Evolutionary conservation across 352 stramenopile species (phyloP), one percentile per base, ranked within the genome.

Genomic region (Phytophthora fragariaefolia): DNA sequence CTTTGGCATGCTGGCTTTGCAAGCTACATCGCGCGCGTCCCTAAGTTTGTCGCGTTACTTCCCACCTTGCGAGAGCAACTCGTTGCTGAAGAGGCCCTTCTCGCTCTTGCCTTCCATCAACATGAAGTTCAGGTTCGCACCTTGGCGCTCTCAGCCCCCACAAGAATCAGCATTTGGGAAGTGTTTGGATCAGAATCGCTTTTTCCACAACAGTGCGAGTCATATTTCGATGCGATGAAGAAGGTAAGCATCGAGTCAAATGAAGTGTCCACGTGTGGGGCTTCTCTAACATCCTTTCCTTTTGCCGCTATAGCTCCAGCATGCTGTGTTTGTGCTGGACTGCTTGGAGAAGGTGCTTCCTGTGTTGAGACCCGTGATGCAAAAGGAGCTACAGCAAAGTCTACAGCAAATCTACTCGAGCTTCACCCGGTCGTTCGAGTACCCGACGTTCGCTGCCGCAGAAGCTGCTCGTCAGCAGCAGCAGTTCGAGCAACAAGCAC

Each of bases 1-100:
- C 38, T 89, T n/a, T 89, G 78, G 78, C 74, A 83, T 42, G 28
- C 46, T 18, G 76, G 72, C 20, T 79, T 87, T 54, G 74, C 81
- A 0, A 47, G 22, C 20, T 90, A 82, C 54, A 57, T 83, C 13
- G 34, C 63, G 0, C 78, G 78, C 42, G 76, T 90, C 0, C 71
- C 78, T 7, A 81, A 79, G 40, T 63, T 86, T 10, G 46, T 58
- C 15, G 68, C 32, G 22, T 23, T 90, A 8, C 36, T 87, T 46
- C 57, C 66, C 13, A 63, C 22, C 0, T 49, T 81, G n/a, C 57
- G 58, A 42, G 40, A 58, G 15, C 43, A 64, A 3, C 47, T 79
- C n/a, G 52, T 76, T 4, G 77, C 68, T 12, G 81, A 90, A 51
- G 45, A 71, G 13, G 36, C 76, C 5, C 24, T 90, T 43, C 46